Conservation (phyloP, 805 yeast species). For the Nakazawaea ernobii region DNA sequence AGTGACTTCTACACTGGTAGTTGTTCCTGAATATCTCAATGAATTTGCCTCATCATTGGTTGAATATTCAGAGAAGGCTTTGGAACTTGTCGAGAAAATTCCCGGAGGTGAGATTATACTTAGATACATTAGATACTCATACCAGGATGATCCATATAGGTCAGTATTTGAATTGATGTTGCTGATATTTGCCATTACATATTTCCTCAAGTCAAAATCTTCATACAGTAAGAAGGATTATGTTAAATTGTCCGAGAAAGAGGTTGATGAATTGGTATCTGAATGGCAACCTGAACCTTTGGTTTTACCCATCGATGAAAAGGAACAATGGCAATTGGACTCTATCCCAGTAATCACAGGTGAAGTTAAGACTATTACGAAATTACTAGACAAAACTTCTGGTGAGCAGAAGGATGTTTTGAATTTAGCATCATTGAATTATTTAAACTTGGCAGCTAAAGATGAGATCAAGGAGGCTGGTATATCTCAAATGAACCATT, state of each 20-base stretch:
- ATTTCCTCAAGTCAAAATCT: conserved; percentile 73
- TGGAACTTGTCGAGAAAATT: conserved; percentile 10
- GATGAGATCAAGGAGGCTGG: conserved; percentile 46
- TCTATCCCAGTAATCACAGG: conserved; percentile 63
- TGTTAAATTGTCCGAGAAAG: conserved; percentile 53
- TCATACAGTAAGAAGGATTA: conserved; percentile 69
- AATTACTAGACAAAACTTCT: conserved; percentile 24
- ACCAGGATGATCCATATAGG: conserved; percentile 90
- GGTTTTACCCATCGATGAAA: conserved; percentile 45
- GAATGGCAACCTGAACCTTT: conserved; percentile 94
- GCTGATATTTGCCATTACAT: conserved; percentile 75
- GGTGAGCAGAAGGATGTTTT: conserved; percentile 31
- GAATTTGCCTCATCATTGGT: conserved; percentile 8
- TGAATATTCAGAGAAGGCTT: neutral
- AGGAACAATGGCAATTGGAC: conserved; percentile 57
- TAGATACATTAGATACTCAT: conserved; percentile 77
- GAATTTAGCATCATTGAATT: conserved; percentile 71
- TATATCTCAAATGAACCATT: conserved; percentile 48
- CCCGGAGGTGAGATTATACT: conserved; percentile 59
- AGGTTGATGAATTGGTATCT: conserved; percentile 74
- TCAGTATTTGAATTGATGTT: conserved; percentile 75
- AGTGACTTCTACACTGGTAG: conserved; percentile 12
- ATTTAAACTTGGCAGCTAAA: conserved; percentile 53
- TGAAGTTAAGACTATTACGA: conserved; percentile 32
- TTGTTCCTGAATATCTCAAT: conserved; percentile 12